These are phyloP conservation scores for Themeda triandra DNA, from an alignment of 176 grass and related monocot species.

Conservation along the genomic window DNA sequence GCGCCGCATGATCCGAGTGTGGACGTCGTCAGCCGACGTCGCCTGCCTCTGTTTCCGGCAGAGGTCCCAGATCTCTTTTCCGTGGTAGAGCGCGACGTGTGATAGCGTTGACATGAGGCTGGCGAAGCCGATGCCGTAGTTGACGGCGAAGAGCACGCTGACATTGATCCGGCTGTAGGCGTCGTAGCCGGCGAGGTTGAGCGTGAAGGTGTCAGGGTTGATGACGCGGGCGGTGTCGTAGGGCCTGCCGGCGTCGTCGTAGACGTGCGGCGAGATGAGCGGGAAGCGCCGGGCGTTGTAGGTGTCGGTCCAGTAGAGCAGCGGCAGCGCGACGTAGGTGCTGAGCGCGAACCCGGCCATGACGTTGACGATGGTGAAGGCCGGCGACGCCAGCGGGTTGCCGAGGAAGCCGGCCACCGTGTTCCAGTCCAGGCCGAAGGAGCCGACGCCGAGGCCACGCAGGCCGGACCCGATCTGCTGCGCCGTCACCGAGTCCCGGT, in stretches of 20 bases:
- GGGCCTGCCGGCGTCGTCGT: constrained; percentile 25
- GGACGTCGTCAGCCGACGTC: constrained; percentile 52
- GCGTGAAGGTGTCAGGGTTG: constrained; percentile 43
- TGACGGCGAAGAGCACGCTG: constrained; percentile 57
- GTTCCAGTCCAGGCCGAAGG: constrained; percentile 65
- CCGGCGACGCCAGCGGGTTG: constrained; percentile 56
- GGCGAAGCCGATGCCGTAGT: constrained; percentile 61
- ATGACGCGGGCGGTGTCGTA: constrained; percentile 55
- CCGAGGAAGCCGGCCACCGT: constrained; percentile 53
- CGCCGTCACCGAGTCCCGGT: constrained; percentile 49
- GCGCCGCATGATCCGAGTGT: constrained; percentile 68
- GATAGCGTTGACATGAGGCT: constrained; percentile 59
- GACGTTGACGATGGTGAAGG: constrained; percentile 59
- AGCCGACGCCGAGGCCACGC: constrained; percentile 58
- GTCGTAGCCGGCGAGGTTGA: constrained; percentile 48
- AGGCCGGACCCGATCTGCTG: constrained; percentile 66
- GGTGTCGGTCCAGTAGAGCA: constrained; percentile 57
- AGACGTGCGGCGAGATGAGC: constrained; percentile 47
- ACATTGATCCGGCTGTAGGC: constrained; percentile 46
- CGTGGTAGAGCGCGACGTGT: constrained; percentile 71
- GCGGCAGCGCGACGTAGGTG: constrained; percentile 50
- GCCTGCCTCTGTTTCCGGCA: not conserved
- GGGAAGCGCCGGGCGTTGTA: constrained; percentile 52
- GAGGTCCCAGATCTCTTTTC: constrained; percentile 50
- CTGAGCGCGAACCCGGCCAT: constrained; percentile 50